Evolutionary conservation across 2,329 filamentous ascomycete species (phyloP).

Genomic region (Tympanopsis confertula): DNA sequence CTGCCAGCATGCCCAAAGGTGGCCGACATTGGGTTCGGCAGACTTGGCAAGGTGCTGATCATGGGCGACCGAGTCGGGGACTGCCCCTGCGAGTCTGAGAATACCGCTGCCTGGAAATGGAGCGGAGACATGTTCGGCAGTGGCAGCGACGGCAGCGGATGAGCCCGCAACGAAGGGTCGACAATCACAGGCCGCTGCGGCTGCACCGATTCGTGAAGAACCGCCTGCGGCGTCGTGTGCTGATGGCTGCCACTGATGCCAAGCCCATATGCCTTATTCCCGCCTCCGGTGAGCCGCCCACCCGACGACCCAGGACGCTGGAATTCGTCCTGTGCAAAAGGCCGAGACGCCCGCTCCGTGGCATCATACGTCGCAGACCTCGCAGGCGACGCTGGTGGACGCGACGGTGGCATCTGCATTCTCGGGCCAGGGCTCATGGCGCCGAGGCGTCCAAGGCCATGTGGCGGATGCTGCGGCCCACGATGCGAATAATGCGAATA

Average conservation of each 20-base stretch:
- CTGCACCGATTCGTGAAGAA: background rate
- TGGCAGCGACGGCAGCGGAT: background rate
- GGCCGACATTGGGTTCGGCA: background rate
- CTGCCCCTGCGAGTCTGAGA: background rate
- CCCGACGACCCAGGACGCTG: background rate
- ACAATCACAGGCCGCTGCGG: background rate
- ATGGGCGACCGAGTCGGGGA: background rate
- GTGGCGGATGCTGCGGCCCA: background rate
- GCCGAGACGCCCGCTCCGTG: background rate
- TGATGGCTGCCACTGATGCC: background rate
- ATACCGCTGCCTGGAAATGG: too few species aligned
- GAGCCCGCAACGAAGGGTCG: background rate
- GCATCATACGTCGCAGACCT: background rate
- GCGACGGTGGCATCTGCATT: background rate
- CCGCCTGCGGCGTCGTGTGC: too few species aligned
- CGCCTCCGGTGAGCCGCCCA: background rate
- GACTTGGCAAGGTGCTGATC: background rate
- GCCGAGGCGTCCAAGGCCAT: background rate
- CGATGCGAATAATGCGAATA: background rate
- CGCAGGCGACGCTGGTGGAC: background rate
- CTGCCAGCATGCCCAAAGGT: background rate
- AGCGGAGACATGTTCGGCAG: background rate
- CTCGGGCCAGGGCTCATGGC: background rate
- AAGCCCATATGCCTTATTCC: background rate
- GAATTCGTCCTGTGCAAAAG: background rate